These are phyloP conservation scores for Leccinum laetum DNA, from an alignment of 1,284 basidiomycete genomes.

Conservation along the genomic window DNA sequence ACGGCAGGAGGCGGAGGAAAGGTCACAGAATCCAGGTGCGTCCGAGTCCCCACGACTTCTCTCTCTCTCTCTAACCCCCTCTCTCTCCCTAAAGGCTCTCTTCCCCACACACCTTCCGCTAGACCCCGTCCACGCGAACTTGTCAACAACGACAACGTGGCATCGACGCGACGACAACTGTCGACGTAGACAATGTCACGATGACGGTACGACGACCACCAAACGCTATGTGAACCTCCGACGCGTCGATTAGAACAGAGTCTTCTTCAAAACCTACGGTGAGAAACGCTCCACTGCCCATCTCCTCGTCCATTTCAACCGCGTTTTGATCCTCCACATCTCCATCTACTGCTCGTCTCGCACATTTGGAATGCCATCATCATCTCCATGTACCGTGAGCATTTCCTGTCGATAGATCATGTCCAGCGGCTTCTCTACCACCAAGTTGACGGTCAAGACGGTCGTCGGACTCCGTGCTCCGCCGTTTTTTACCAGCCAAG, in stretches of 20 bases:
- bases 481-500: slow-evolving; percentile 94
- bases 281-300: slow-evolving; percentile 94
- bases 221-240: slow-evolving; percentile 92
- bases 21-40: no score
- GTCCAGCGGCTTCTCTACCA: slow-evolving; percentile 95
- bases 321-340: slow-evolving; percentile 94
- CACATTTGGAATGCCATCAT: slow-evolving; percentile 99
- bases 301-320: slow-evolving; percentile 96
- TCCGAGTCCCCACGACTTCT: no score
- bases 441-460: slow-evolving; percentile 86
- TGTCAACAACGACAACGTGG: no score
- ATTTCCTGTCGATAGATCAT: slow-evolving; percentile 92
- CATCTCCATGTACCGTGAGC: slow-evolving; percentile 98
- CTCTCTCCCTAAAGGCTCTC: no score
- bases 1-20: no score
- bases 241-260: slow-evolving; percentile 87
- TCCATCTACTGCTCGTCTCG: slow-evolving; percentile 83
- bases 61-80: no score
- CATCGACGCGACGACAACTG: no score
- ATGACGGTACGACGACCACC: slow-evolving; percentile 40
- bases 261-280: slow-evolving; percentile 97
- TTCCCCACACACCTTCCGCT: no score
- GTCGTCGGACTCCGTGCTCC: slow-evolving; percentile 92
- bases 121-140: no score
- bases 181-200: no score